Percentiles rank a stretch among this genome's conserved stretches.
These are phyloP conservation scores for Oenanthe sinensis DNA, from an alignment of 129 eudicot genomes.

Conservation along the genomic window DNA sequence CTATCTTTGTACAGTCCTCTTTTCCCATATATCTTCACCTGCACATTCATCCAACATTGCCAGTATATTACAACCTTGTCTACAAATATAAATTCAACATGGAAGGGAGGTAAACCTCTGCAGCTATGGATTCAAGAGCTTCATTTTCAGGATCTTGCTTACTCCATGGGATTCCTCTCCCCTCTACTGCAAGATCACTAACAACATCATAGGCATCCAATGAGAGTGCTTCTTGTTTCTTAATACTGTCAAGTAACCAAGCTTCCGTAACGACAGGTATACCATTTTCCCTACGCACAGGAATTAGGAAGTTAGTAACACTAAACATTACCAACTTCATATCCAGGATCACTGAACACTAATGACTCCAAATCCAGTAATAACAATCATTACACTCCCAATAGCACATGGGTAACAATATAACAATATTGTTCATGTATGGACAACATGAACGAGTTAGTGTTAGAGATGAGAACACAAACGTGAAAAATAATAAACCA, in stretches of 20 bases:
- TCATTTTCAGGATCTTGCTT: slow-evolving; percentile 60
- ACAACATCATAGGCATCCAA: slow-evolving; percentile 36
- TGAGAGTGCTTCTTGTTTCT: slow-evolving; percentile 42
- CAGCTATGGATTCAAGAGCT: slow-evolving; percentile 62
- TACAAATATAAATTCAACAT: background rate
- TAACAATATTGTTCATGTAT: too few relatives aligned
- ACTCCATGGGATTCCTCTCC: slow-evolving; percentile 64
- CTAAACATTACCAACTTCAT: background rate
- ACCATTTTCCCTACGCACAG: slow-evolving; percentile 68
- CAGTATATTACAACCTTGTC: background rate
- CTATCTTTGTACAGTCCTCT: slow-evolving; percentile 84
- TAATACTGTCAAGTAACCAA: slow-evolving; percentile 70
- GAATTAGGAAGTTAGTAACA: background rate
- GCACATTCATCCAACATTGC: background rate
- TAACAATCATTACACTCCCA: background rate
- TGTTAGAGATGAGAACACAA: background rate
- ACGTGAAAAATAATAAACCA: slow-evolving; percentile 29
- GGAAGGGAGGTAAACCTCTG: slow-evolving; percentile 36
- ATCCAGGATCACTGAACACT: background rate
- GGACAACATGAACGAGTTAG: background rate
- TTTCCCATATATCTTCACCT: slow-evolving; percentile 81
- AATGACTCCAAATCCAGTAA: background rate
- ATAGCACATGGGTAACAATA: background rate
- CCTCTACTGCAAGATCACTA: slow-evolving; percentile 34
- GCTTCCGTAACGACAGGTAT: slow-evolving; percentile 74